Evolutionary conservation across 2,329 filamentous ascomycete species (phyloP).

Genomic region (Botryotinia globosa): DNA sequence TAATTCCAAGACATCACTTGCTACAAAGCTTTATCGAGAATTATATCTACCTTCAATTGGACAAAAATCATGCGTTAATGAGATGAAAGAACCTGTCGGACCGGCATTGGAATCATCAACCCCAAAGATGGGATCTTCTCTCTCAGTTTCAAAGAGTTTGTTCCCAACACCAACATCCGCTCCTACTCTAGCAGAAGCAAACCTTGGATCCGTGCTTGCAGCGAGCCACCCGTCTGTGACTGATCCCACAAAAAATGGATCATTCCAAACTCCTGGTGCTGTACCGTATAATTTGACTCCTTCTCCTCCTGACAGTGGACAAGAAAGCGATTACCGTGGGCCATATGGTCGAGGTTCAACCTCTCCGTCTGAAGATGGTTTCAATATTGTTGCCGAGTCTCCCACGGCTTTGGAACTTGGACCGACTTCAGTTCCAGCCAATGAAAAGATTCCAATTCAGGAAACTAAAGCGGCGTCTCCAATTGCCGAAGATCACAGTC

Average conservation of each 20-base stretch:
- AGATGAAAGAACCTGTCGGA: neutral
- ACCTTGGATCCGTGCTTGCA: neutral
- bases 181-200: neutral
- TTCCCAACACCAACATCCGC: neutral
- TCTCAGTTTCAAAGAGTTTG: neutral
- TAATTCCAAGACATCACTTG: neutral
- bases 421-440: neutral
- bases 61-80: neutral
- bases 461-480: neutral
- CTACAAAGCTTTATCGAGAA: conserved; percentile 3
- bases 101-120: neutral
- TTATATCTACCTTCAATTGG: conserved; percentile 6
- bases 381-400: neutral
- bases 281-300: conserved; percentile 6
- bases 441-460: neutral
- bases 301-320: neutral
- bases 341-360: neutral
- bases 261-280: conserved; percentile 4
- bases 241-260: neutral
- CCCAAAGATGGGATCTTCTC: neutral
- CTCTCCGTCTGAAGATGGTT: neutral
- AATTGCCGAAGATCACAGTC: neutral
- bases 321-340: neutral
- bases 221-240: neutral
- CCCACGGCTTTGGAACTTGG: neutral